Base-by-base conservation (phyloP, 164 flowering plant genomes). In the Magnolia officinalis region DNA sequence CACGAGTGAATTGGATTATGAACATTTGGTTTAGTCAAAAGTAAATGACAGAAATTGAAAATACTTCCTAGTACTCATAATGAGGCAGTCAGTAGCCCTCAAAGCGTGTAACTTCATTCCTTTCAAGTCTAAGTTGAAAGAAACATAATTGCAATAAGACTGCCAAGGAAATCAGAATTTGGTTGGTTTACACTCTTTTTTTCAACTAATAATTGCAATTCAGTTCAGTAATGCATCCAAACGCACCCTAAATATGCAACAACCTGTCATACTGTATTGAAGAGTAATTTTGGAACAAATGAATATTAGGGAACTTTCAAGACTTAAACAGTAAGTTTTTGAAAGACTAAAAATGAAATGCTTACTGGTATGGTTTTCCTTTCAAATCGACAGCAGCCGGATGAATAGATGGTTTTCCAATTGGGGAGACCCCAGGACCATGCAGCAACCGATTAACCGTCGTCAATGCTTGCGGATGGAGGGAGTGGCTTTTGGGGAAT, bases 401-500 rank as follows among this genome's bases (percentile, higher is more conserved):
- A 52, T 74, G 71, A 63, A 80, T 76, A n/a, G 77, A 51, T 31
- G 82, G 82, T 67, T 77, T 80, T 19, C 79, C 82, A 70, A 80
- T 55, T n/a, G 69, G 64, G 11, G 80, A 73, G 52, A 19, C 72
- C 50, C 71, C 71, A 51, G 74, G 74, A 50, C 77, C 77, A 21
- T 70, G 77, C 73, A 13, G 29, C 74, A 61, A 72, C 71, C 79
- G 64, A n/a, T 77, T 77, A 29, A 67, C 80, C 2, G 79, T 74
- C 80, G 77, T 80, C 79, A 74, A 74, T 16, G 79, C 77, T 74
- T 74, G 76, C 59, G n/a, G 74, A 51, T 1, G 93, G 89, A 2
- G 95, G 92, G 31, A 89, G 88, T 4, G 21, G 65, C 70, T 63
- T 76, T 19, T 71, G 69, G 76, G 77, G 77, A 71, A 50, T 2